Conservation (phyloP, 192 early-diverging fungal genomes). For the Gaertneriomyces sp. region DNA sequence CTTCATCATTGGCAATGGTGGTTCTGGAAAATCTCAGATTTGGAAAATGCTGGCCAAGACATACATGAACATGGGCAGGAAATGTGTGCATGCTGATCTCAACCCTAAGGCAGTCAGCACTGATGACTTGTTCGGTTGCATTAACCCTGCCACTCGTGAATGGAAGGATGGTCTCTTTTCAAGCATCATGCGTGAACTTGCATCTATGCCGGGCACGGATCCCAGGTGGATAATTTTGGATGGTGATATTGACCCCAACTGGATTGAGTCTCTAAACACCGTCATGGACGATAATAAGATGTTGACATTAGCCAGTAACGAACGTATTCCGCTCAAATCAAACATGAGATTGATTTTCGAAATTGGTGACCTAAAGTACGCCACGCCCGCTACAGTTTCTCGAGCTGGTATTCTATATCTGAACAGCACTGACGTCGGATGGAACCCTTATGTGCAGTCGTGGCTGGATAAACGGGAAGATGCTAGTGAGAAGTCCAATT, state of each 20-base stretch:
- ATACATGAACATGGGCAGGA: constrained; percentile 54
- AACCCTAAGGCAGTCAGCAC: constrained; percentile 66
- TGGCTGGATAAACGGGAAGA: constrained; percentile 67
- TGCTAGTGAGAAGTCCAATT: constrained; percentile 52
- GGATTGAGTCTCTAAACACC: constrained; percentile 67
- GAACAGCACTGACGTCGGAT: constrained; percentile 60
- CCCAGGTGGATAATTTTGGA: constrained; percentile 66
- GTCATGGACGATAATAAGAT: constrained; percentile 73
- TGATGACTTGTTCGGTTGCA: constrained; percentile 65
- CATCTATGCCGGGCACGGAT: constrained; percentile 52
- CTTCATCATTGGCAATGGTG: constrained; percentile 66
- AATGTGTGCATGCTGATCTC: constrained; percentile 55
- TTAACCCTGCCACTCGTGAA: constrained; percentile 63
- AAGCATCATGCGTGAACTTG: constrained; percentile 58
- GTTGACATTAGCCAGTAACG: constrained; percentile 60
- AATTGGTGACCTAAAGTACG: constrained; percentile 64
- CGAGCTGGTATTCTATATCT: constrained; percentile 66
- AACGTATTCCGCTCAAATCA: constrained; percentile 64
- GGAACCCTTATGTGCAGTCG: constrained; percentile 65
- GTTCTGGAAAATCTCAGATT: constrained; percentile 62
- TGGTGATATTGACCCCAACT: constrained; percentile 66
- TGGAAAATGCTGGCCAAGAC: constrained; percentile 66
- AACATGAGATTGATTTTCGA: constrained; percentile 66
- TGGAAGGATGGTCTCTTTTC: constrained; percentile 70
- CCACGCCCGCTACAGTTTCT: constrained; percentile 68